These are phyloP conservation scores for Pleurotus sapidus DNA, from an alignment of 768 basidiomycete species.

Conservation along the genomic window DNA sequence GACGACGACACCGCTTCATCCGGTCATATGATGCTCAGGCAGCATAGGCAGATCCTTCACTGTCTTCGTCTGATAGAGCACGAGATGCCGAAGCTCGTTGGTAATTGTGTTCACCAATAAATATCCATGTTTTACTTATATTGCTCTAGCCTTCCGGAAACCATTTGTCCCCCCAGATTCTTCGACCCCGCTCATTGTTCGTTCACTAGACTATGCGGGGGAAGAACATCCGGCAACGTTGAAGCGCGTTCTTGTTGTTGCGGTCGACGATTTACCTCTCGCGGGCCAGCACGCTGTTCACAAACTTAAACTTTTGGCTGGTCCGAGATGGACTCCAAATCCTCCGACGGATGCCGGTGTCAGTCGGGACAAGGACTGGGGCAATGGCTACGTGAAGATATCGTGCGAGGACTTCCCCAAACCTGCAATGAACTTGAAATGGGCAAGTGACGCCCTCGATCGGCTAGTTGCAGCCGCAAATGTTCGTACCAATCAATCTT, in stretches of 20 bases:
- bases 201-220: slow-evolving; percentile 74
- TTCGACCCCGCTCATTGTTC: slow-evolving; percentile 60
- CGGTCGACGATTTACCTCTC: slow-evolving; percentile 74
- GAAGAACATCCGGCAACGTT: slow-evolving; percentile 69
- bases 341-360: slow-evolving; percentile 72
- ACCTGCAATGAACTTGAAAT: slow-evolving; percentile 88
- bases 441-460: slow-evolving; percentile 87
- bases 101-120: slow-evolving; percentile 34
- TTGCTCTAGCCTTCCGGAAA: slow-evolving; percentile 69
- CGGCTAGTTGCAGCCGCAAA: slow-evolving; percentile 78
- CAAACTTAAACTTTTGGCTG: slow-evolving; percentile 87
- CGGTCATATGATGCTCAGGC: slow-evolving; percentile 70
- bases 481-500: slow-evolving; percentile 46
- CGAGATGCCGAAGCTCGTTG: slow-evolving; percentile 84
- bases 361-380: slow-evolving; percentile 41
- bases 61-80: slow-evolving; percentile 86
- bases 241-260: slow-evolving; percentile 73
- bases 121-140: slow-evolving; percentile 3
- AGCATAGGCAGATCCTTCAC: slow-evolving; percentile 71
- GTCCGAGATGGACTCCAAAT: slow-evolving; percentile 78
- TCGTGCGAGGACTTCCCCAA: slow-evolving; percentile 84
- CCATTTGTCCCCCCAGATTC: slow-evolving; percentile 68
- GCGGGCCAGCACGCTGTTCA: slow-evolving; percentile 62
- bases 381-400: slow-evolving; percentile 87
- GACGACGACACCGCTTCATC: slow-evolving; percentile 65